Base-by-base conservation (phyloP, 495 filamentous ascomycete species). In the Aeminium ludgeri region DNA sequence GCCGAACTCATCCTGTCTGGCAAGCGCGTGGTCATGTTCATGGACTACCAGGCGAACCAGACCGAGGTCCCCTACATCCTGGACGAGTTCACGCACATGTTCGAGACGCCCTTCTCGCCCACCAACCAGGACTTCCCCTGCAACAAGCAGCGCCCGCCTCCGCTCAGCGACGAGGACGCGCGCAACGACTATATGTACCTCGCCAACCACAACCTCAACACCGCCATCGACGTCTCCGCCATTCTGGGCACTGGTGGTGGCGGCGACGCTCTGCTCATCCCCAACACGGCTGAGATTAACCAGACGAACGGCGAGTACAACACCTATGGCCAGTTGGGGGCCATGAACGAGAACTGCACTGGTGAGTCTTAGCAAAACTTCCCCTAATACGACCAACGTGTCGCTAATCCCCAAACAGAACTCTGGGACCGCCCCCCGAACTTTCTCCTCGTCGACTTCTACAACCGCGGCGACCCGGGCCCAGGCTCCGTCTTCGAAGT, bases 381-480 rank as follows among this genome's bases (percentile, higher is more conserved):
- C 25, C 10, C 39, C 29, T 7, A 13, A 13, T 1, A 18, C 31
- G 12, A 30, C 7, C 13, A 13, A 17, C 18, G 6, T 34, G 11
- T 20, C 20, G 8, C 29, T 25, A 12, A 17, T 29, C 36, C 40
- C 20, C 30, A 13, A 10, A 15, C 37, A 63, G 64, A 43, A 0
- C 60, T 61, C 17, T 92, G 82, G 80, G 65, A 65, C 16, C 70
- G 78, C 28, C 67, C 80, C 1, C 87, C 87, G 0, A 93, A 82
- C 55, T 80, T 92, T 51, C 66, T 96, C 6, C 72, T 94, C 19
- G 83, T 94, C 3, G 87, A 96, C 55, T 91, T 82, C 55, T 92
- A 87, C 60, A 80, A 91, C 51, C 59, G 59, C 38, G 84, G 81
- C 37, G 64, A 62, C 10, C 72, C 61, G 38, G 70, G 72, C 41